Conservation (phyloP, 1,139 yeast genomes). For the Candida anutae region DNA sequence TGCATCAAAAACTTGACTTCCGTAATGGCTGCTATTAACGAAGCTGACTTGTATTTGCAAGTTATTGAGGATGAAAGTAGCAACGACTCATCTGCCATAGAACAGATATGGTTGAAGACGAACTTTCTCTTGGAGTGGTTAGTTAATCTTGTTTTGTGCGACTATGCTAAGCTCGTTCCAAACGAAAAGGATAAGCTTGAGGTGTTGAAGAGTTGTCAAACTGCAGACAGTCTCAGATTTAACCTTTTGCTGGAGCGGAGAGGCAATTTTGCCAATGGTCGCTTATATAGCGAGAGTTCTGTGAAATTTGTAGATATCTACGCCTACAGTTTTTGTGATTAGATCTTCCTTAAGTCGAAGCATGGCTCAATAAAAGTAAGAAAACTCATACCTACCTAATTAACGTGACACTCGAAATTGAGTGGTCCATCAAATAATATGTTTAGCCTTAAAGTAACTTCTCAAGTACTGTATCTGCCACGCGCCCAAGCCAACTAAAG, state of each 20-base stretch:
- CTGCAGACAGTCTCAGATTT: no score
- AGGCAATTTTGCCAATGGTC: no score
- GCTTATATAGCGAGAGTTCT: no score
- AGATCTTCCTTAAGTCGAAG: no score
- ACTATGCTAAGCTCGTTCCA: no score
- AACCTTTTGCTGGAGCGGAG: no score
- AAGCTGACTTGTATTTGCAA: constrained; percentile 9
- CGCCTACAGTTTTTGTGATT: no score
- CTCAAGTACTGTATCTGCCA: constrained; percentile 93
- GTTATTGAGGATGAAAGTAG: constrained; percentile 17
- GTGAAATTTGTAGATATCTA: no score
- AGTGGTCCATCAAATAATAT: constrained; percentile 55
- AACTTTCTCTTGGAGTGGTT: constrained; percentile 17
- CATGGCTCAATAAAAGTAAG: no score
- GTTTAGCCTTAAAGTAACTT: constrained; percentile 90
- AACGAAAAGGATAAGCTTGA: no score
- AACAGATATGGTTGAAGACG: constrained; percentile 16
- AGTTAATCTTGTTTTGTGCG: constrained; percentile 7
- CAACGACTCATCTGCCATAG: constrained; percentile 10
- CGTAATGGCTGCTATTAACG: constrained; percentile 6
- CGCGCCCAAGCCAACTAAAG: constrained; percentile 71
- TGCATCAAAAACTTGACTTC: constrained; percentile 3
- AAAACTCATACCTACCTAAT: background rate
- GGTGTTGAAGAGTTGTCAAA: no score
- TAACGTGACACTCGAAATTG: no score